Conservation (phyloP, 2,329 filamentous ascomycete species). For the Fusarium nanum region DNA sequence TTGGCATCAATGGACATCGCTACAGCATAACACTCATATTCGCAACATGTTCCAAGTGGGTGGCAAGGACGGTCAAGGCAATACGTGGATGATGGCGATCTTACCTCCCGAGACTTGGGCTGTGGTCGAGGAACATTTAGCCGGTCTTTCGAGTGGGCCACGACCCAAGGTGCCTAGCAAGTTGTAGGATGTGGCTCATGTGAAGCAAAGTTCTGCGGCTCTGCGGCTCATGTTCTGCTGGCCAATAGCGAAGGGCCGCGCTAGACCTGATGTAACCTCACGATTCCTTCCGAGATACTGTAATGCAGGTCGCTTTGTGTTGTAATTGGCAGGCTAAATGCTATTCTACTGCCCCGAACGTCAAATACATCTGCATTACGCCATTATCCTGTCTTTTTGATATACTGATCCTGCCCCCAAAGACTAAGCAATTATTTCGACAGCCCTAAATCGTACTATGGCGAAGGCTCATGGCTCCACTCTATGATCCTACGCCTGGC, state of each 20-base stretch:
- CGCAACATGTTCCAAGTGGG: conserved; percentile 19
- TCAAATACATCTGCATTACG: neutral
- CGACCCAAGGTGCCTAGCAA: neutral
- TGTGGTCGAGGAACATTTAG: conserved; percentile 5
- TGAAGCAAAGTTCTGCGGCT: conserved; percentile 3
- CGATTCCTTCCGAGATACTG: neutral
- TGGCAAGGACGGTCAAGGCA: neutral
- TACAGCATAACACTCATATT: conserved; percentile 1
- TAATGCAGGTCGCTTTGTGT: neutral
- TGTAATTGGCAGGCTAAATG: conserved; percentile 8
- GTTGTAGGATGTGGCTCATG: conserved; percentile 1
- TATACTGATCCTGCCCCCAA: neutral
- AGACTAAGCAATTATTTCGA: neutral
- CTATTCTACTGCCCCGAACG: neutral
- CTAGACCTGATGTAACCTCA: neutral
- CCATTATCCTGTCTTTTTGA: neutral
- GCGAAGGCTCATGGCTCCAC: neutral
- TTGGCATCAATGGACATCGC: conserved; percentile 9
- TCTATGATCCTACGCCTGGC: neutral
- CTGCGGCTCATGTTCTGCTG: neutral
- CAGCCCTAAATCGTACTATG: neutral
- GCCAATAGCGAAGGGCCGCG: neutral
- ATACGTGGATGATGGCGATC: conserved; percentile 17
- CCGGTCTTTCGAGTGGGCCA: neutral
- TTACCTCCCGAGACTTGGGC: neutral